Evolutionary conservation across 2,329 filamentous ascomycete genomes (phyloP).

Genomic region (Microcyclospora tardicrescens): DNA sequence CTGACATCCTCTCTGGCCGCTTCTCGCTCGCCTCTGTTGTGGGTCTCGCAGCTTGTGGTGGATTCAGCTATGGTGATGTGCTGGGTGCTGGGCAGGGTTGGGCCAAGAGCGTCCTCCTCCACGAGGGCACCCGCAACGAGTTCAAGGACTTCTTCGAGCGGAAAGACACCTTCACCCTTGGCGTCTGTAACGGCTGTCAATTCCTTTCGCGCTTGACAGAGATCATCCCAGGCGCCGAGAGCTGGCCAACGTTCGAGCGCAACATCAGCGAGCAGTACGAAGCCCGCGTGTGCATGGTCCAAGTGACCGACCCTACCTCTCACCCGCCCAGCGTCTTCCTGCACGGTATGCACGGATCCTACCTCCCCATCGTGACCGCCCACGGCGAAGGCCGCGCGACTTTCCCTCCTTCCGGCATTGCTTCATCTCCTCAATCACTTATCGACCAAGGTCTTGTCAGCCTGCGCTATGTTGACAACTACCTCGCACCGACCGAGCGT

Average conservation of each 20-base stretch:
- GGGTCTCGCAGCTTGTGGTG: constrained; percentile 86
- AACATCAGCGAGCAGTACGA: constrained; percentile 86
- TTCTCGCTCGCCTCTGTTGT: constrained; percentile 71
- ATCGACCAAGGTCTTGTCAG: constrained; percentile 57
- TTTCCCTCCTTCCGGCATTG: constrained; percentile 35
- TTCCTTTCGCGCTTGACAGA: constrained; percentile 75
- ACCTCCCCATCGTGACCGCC: constrained; percentile 73
- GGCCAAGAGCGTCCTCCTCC: constrained; percentile 84
- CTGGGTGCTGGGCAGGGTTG: constrained; percentile 93
- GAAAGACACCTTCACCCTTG: constrained; percentile 79
- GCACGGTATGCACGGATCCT: constrained; percentile 71
- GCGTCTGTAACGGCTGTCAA: constrained; percentile 96
- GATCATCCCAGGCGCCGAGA: constrained; percentile 67
- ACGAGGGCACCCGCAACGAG: constrained; percentile 59
- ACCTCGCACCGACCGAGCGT: constrained; percentile 56
- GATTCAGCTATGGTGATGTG: constrained; percentile 89
- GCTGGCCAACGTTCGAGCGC: constrained; percentile 77
- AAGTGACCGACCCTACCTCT: constrained; percentile 49
- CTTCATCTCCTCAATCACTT: constrained; percentile 37
- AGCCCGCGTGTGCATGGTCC: constrained; percentile 73
- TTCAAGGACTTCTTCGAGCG: constrained; percentile 80
- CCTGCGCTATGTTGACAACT: constrained; percentile 77
- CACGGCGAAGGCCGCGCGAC: constrained; percentile 80
- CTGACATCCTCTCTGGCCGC: constrained; percentile 66
- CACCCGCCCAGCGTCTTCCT: constrained; percentile 64